Evolutionary conservation across 1,139 yeast species (phyloP).

Genomic region (Pichia sp.): DNA sequence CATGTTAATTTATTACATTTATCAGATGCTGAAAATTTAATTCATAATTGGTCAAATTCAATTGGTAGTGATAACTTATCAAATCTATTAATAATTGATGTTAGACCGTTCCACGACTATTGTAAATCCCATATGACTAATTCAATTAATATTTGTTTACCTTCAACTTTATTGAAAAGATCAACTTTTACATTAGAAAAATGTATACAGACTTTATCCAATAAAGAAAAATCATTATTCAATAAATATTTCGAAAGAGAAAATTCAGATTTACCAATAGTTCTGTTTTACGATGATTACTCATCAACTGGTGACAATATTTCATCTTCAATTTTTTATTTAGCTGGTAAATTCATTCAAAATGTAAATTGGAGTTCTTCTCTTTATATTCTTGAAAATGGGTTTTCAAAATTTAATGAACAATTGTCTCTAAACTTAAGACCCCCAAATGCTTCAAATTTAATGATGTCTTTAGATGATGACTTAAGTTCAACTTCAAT

Average conservation of each 20-base stretch:
- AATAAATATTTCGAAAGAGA: slow-evolving; percentile 22
- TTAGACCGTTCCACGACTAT: slow-evolving; percentile 50
- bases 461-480: slow-evolving; percentile 5
- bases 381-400: slow-evolving; percentile 33
- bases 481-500: slow-evolving; percentile 5
- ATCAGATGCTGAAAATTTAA: slow-evolving; percentile 16
- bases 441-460: not conserved
- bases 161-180: slow-evolving; percentile 47
- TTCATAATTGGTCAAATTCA: slow-evolving; percentile 16
- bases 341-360: slow-evolving; percentile 45
- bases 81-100: slow-evolving; percentile 38
- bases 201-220: slow-evolving; percentile 45
- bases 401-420: slow-evolving; percentile 31
- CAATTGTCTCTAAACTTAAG: slow-evolving; percentile 15
- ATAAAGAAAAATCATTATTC: slow-evolving; percentile 33
- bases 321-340: slow-evolving; percentile 38
- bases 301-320: slow-evolving; percentile 18
- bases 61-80: slow-evolving; percentile 23
- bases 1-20: slow-evolving; percentile 17
- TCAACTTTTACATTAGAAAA: slow-evolving; percentile 41
- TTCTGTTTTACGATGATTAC: slow-evolving; percentile 38
- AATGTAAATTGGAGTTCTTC: slow-evolving; percentile 33
- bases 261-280: slow-evolving; percentile 29
- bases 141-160: slow-evolving; percentile 48
- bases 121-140: slow-evolving; percentile 40